Evolutionary conservation across 106 monocot genomes (phyloP).

Genomic region (Apostasia ramifera): DNA sequence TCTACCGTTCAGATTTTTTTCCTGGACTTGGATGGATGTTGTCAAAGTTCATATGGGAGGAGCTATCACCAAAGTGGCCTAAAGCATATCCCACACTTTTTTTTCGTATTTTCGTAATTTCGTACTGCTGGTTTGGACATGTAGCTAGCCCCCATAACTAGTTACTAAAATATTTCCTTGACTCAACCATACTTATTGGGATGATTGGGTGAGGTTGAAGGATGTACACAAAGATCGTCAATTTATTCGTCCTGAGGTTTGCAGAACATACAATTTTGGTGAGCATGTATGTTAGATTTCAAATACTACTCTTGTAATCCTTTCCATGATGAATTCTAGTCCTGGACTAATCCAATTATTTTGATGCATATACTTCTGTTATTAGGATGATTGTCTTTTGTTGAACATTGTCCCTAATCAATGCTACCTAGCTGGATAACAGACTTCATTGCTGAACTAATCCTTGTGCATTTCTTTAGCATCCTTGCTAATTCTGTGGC

Average conservation of each 20-base stretch:
- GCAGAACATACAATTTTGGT: slow-evolving; percentile 99
- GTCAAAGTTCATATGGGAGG: slow-evolving; percentile 84
- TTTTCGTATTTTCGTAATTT: slow-evolving; percentile 1
- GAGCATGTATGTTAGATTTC: slow-evolving; percentile 58
- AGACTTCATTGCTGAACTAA: no score
- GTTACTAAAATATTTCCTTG: slow-evolving; percentile 42
- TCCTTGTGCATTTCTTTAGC: no score
- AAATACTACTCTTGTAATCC: no score
- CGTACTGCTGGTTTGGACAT: not conserved
- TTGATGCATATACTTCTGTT: no score
- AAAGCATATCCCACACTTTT: slow-evolving; percentile 88
- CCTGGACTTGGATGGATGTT: slow-evolving; percentile 99
- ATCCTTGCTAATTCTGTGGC: no score
- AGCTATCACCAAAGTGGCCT: slow-evolving; percentile 97
- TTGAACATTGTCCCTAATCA: no score
- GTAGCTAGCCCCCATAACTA: not conserved
- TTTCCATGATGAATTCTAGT: no score
- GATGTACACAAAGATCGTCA: slow-evolving; percentile 79
- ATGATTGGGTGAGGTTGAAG: slow-evolving; percentile 98
- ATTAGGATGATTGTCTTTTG: no score
- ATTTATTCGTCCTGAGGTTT: slow-evolving; percentile 97
- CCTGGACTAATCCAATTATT: no score
- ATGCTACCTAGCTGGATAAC: no score
- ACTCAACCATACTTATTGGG: slow-evolving; percentile 93
- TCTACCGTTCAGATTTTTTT: slow-evolving; percentile 96